phyloP scores from a whole-genome alignment of 768 basidiomycete genomes.

The Tremella mesenterica region DNA sequence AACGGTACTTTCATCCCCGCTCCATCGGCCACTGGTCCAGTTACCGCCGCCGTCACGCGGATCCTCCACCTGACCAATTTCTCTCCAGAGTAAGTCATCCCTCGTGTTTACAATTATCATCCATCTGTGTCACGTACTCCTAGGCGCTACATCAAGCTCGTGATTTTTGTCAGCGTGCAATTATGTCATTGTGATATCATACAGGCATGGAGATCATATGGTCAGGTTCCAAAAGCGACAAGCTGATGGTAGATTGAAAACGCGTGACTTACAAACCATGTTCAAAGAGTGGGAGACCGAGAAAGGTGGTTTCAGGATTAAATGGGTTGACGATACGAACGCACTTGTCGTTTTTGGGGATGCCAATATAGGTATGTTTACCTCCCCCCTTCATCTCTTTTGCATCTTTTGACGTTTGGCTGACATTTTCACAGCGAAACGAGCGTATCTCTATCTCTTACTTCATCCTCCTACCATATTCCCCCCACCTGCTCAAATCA shows the following conservation, averaged over 20 bases:
- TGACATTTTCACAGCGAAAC: slow-evolving; percentile 60
- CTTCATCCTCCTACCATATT: slow-evolving; percentile 58
- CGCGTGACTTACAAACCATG: slow-evolving; percentile 84
- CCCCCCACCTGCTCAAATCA: slow-evolving; percentile 49
- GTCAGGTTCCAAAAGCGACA: background rate
- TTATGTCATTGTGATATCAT: slow-evolving; percentile 4
- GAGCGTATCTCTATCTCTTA: slow-evolving; percentile 83
- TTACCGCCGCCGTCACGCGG: slow-evolving; percentile 91
- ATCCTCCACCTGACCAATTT: slow-evolving; percentile 90
- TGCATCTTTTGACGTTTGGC: background rate
- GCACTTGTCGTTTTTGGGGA: slow-evolving; percentile 91
- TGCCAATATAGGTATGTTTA: slow-evolving; percentile 68
- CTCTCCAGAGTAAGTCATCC: slow-evolving; percentile 57
- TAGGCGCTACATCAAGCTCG: too few relatives aligned
- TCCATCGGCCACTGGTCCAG: slow-evolving; percentile 34
- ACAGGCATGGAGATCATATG: background rate
- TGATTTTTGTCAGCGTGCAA: too few relatives aligned
- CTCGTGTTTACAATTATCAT: background rate
- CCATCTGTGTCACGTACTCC: too few relatives aligned
- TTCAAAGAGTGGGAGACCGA: slow-evolving; percentile 81
- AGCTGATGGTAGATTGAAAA: slow-evolving; percentile 85
- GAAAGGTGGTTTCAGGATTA: slow-evolving; percentile 93
- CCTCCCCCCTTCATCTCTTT: background rate
- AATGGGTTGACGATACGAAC: slow-evolving; percentile 96
- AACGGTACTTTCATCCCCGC: slow-evolving; percentile 38